A percentile compares a stretch with the other conserved stretches of the same genome.
These are phyloP conservation scores for Saccharomycopsis fibuligera DNA, from an alignment of 805 yeast species.

Conservation along the genomic window DNA sequence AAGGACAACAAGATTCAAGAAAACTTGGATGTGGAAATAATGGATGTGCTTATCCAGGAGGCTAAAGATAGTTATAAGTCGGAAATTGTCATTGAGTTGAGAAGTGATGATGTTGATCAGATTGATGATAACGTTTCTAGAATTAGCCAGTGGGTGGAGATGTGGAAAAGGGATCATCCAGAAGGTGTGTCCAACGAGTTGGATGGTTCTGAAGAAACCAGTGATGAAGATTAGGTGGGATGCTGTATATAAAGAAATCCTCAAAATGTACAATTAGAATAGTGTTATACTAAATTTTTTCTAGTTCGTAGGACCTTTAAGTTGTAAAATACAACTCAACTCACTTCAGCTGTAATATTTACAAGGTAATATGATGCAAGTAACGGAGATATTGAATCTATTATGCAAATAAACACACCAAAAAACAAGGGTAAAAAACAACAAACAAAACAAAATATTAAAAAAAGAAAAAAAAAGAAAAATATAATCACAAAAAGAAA, in stretches of 20 bases:
- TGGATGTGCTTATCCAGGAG: conserved; percentile 85
- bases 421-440: background rate
- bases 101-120: conserved; percentile 65
- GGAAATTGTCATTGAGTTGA: conserved; percentile 75
- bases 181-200: conserved; percentile 52
- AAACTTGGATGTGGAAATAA: conserved; percentile 92
- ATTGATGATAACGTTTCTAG: conserved; percentile 80
- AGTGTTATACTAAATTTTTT: too few species aligned
- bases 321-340: too few species aligned
- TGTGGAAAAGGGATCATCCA: conserved; percentile 67
- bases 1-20: conserved; percentile 79
- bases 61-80: conserved; percentile 78
- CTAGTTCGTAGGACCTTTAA: too few species aligned
- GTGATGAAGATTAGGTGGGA: conserved; percentile 12
- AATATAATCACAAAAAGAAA: background rate
- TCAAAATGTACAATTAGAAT: too few species aligned
- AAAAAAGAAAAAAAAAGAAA: background rate
- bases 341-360: too few species aligned
- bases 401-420: too few species aligned
- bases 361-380: too few species aligned
- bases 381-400: too few species aligned
- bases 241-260: too few species aligned
- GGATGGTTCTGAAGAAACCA: conserved; percentile 22
- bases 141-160: conserved; percentile 63
- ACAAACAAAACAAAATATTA: background rate